phyloP scores from a whole-genome alignment of 306 rosid genomes.

The Citrullus colocynthis region DNA sequence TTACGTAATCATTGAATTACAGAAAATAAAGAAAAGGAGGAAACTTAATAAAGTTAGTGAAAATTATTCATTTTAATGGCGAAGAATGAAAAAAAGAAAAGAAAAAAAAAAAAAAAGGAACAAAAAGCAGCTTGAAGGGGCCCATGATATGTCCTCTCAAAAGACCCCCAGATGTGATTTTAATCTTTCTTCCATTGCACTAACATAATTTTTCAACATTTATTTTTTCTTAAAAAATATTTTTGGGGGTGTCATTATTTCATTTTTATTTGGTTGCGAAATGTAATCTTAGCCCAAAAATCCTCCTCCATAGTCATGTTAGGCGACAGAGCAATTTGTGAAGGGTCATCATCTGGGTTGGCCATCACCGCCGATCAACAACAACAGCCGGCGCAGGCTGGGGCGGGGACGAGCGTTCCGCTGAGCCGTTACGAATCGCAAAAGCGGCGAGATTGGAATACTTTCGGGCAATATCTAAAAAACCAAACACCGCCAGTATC shows the following conservation, averaged over 20 bases:
- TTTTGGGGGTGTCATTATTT: not conserved
- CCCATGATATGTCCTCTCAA: constrained; percentile 74
- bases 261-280: constrained; percentile 10
- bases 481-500: constrained; percentile 62
- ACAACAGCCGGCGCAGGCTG: not conserved
- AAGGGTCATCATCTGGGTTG: constrained; percentile 22
- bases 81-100: too few species aligned
- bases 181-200: constrained; percentile 60
- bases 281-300: not conserved
- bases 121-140: constrained; percentile 51
- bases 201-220: constrained; percentile 13
- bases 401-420: constrained; percentile 7
- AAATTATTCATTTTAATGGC: not conserved
- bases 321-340: constrained; percentile 23
- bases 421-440: constrained; percentile 81
- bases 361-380: constrained; percentile 13
- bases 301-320: constrained; percentile 33
- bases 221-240: not conserved
- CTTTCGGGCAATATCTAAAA: constrained; percentile 68
- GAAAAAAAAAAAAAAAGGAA: not conserved
- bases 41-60: not conserved
- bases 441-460: constrained; percentile 85
- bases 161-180: constrained; percentile 62
- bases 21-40: not conserved
- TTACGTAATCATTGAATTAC: not conserved